Evolutionary conservation across 176 grass and related monocot genomes (phyloP).

Genomic region (Cenchrus purpureus): DNA sequence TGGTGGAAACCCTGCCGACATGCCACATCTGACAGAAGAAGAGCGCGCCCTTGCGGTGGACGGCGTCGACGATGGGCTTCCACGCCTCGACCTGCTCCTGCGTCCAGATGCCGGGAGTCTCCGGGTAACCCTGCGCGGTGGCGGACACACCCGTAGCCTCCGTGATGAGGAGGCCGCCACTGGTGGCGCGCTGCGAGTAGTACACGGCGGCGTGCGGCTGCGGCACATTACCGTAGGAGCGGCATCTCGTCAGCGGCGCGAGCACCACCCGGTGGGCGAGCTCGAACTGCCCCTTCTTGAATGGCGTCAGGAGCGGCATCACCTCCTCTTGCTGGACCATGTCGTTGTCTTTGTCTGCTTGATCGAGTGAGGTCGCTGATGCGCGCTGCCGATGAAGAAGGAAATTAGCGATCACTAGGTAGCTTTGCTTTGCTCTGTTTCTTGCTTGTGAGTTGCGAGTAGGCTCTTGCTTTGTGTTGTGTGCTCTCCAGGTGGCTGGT

Average conservation of each 20-base stretch:
- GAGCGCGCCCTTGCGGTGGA: constrained; percentile 41
- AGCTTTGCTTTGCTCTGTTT: too few relatives aligned
- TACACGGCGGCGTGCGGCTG: constrained; percentile 50
- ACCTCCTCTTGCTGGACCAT: not conserved
- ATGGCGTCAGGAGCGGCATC: not conserved
- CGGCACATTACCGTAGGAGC: constrained; percentile 48
- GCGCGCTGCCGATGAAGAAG: too few relatives aligned
- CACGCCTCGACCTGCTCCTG: constrained; percentile 44
- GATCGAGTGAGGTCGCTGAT: too few relatives aligned
- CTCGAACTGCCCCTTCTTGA: not conserved
- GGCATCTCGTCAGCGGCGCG: constrained; percentile 10
- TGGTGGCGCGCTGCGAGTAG: constrained; percentile 49
- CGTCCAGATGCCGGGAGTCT: constrained; percentile 45
- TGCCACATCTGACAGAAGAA: constrained; percentile 50
- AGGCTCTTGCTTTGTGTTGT: too few relatives aligned
- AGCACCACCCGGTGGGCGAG: constrained; percentile 1
- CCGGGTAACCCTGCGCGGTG: constrained; percentile 37
- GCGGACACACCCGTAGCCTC: constrained; percentile 41
- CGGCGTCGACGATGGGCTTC: constrained; percentile 52
- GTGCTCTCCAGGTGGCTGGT: too few relatives aligned
- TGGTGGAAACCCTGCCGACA: constrained; percentile 31
- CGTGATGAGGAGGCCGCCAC: constrained; percentile 45
- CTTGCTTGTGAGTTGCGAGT: too few relatives aligned
- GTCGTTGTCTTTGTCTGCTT: too few relatives aligned
- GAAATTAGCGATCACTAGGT: too few relatives aligned